Percentiles rank a stretch among this genome's conserved stretches.
Conservation (phyloP, 441 rosid species). For the Hura crepitans region DNA sequence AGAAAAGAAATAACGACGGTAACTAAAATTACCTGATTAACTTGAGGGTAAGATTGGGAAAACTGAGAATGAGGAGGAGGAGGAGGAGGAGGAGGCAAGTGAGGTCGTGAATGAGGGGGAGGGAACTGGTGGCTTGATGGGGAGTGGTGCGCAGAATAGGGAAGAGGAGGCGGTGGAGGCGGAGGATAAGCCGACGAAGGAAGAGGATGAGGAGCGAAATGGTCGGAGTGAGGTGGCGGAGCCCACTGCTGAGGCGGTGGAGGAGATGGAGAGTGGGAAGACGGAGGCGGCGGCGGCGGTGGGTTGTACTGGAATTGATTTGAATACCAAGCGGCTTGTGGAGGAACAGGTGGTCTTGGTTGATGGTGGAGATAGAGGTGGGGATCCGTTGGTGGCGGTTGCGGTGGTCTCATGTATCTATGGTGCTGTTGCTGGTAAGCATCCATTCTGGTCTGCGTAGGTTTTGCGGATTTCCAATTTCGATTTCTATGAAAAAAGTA, state of each 20-base stretch:
- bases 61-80: slow-evolving; percentile 43
- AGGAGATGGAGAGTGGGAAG: slow-evolving; percentile 47
- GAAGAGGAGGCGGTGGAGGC: slow-evolving; percentile 46
- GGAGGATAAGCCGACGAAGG: slow-evolving; percentile 36
- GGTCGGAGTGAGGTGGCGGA: slow-evolving; percentile 33
- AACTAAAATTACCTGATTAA: slow-evolving; percentile 35
- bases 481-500: neutral
- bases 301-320: slow-evolving; percentile 61
- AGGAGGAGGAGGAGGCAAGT: slow-evolving; percentile 39
- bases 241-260: slow-evolving; percentile 56
- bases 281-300: slow-evolving; percentile 25
- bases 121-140: slow-evolving; percentile 34
- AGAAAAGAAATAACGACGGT: neutral
- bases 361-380: slow-evolving; percentile 37
- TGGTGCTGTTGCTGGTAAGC: slow-evolving; percentile 56
- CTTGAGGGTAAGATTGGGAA: slow-evolving; percentile 46
- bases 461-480: neutral
- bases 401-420: slow-evolving; percentile 60
- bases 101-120: slow-evolving; percentile 27
- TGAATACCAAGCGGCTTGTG: slow-evolving; percentile 55
- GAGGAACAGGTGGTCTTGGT: slow-evolving; percentile 43
- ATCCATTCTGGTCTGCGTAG: slow-evolving; percentile 44
- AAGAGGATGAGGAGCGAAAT: slow-evolving; percentile 23
- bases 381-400: slow-evolving; percentile 52
- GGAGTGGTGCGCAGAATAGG: slow-evolving; percentile 37